Base-by-base conservation (phyloP, 2,329 filamentous ascomycete genomes). In the Aureobasidium sp. region DNA sequence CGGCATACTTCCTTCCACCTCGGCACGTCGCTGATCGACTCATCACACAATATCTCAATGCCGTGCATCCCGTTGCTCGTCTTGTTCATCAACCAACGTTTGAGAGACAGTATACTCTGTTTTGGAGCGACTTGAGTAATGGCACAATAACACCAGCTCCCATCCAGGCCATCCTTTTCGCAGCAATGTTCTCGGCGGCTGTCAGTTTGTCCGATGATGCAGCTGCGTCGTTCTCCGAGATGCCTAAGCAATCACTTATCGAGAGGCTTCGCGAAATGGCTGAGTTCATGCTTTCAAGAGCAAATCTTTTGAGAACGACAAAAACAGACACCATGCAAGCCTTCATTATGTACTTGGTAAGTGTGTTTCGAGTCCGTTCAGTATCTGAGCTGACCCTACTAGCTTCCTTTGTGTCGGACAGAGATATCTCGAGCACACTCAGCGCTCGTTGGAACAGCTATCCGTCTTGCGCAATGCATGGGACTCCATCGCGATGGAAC, bases 381-480 rank as follows among this genome's bases (percentile, higher is more conserved):
- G 19, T 17, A 33, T 61, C 40, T 42, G 9, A 61, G 69, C 70
- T 55, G 73, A 61, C 17, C 31, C 29, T 31, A 59, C 15, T 63
- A 88, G 81, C 84, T 90, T 60, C 85, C 88, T 0, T 78, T 91
- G 15, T 90, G 88, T 65, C 79, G 88, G 59, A 81, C 81, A 21
- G 86, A 90, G 71, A 79, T 91, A 3, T 90, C 88, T 8, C 78
- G 88, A 63, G 83, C 85, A 4, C 88, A 91, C 71, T 89, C 86
- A 4, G 85, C 87, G 4, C 77, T 90, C 1, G 81, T 88, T 4
- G 87, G 86, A 2, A 84, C 86, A 15, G 87, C 86, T 4, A 85
- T 90, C 43, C 80, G 88, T 17, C 81, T 90, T 69, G 88, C 86
- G 7, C 86, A 90, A 74, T 90, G 87, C 67, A 89, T 90, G 85